phyloP scores from a whole-genome alignment of 805 yeast genomes.

The Ogataea nitratoaversa region DNA sequence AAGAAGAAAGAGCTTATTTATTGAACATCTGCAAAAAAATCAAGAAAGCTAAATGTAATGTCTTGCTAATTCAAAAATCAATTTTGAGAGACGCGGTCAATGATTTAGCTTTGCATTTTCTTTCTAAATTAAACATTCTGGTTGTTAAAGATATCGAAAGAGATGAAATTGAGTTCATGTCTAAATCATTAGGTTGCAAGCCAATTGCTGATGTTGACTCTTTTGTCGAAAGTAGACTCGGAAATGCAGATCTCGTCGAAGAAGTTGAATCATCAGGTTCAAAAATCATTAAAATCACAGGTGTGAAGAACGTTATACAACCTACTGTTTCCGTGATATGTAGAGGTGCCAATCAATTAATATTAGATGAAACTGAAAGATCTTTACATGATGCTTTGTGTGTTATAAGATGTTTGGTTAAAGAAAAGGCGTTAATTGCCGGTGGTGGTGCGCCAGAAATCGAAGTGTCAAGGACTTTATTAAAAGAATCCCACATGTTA shows the following conservation, averaged over 20 bases:
- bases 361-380: slow-evolving; percentile 94
- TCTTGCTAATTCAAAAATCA: slow-evolving; percentile 84
- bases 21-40: slow-evolving; percentile 93
- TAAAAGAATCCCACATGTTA: slow-evolving; percentile 65
- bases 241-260: slow-evolving; percentile 87
- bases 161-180: slow-evolving; percentile 90
- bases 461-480: slow-evolving; percentile 73
- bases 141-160: slow-evolving; percentile 94
- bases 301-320: slow-evolving; percentile 54
- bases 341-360: slow-evolving; percentile 89
- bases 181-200: slow-evolving; percentile 83
- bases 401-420: slow-evolving; percentile 83
- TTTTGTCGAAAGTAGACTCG: slow-evolving; percentile 89
- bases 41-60: slow-evolving; percentile 95
- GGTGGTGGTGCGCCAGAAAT: slow-evolving; percentile 99
- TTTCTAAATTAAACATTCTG: slow-evolving; percentile 88
- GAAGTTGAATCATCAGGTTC: slow-evolving; percentile 88
- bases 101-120: slow-evolving; percentile 89
- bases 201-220: slow-evolving; percentile 95
- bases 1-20: slow-evolving; percentile 95
- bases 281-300: slow-evolving; percentile 82
- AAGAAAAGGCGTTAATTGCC: slow-evolving; percentile 85
- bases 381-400: slow-evolving; percentile 96
- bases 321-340: slow-evolving; percentile 86
- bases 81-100: slow-evolving; percentile 92